phyloP scores from a whole-genome alignment of 352 stramenopile genomes.

The Phytophthora europaea region DNA sequence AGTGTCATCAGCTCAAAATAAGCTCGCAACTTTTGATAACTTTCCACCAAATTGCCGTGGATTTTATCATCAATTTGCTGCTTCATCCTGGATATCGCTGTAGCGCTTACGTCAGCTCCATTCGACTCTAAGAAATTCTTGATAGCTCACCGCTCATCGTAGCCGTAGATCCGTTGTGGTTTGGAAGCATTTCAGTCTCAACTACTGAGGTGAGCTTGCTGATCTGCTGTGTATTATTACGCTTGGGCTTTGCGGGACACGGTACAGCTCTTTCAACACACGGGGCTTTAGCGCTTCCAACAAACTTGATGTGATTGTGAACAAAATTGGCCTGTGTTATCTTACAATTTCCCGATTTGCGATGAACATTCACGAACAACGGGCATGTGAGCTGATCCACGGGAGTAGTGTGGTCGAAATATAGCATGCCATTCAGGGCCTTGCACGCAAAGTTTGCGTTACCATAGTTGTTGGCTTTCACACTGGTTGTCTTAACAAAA shows the following conservation, averaged over 20 bases:
- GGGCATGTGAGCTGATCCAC: background rate
- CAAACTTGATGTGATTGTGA: too few species aligned
- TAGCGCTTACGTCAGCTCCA: background rate
- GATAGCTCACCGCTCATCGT: too few species aligned
- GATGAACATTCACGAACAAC: slow-evolving; percentile 19
- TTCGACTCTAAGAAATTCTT: background rate
- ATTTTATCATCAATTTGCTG: slow-evolving; percentile 10
- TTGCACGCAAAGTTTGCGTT: slow-evolving; percentile 23
- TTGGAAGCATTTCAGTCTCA: too few species aligned
- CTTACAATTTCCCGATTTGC: slow-evolving; percentile 4
- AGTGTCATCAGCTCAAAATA: too few species aligned
- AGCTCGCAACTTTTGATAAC: too few species aligned
- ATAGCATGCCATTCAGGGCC: slow-evolving; percentile 9
- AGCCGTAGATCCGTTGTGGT: too few species aligned
- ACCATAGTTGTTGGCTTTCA: slow-evolving; percentile 12
- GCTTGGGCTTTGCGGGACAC: too few species aligned
- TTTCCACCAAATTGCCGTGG: slow-evolving; percentile 2
- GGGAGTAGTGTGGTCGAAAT: background rate
- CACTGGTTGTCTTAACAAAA: slow-evolving; percentile 6
- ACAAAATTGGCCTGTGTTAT: background rate
- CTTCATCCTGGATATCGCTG: slow-evolving; percentile 6
- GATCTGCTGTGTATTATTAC: too few species aligned
- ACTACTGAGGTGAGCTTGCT: too few species aligned
- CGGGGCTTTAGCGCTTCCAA: too few species aligned
- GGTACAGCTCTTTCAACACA: too few species aligned